Base-by-base conservation (phyloP, 805 yeast species). In the Lipomyces lipofer region DNA sequence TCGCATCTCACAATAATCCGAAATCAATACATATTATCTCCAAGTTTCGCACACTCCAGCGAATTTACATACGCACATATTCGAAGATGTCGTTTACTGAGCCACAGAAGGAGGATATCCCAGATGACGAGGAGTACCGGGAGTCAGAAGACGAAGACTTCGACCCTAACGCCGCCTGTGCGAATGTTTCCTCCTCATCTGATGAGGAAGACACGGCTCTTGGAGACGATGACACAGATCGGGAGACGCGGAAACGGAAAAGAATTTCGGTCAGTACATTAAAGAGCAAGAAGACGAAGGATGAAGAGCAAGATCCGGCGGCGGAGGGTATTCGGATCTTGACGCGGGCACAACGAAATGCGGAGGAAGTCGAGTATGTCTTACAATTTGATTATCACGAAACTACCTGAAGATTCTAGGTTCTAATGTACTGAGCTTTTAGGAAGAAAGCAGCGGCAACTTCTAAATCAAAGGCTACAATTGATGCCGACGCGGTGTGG, bases 101-200 rank as follows among this genome's bases (percentile, higher is more conserved):
- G 22, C 40, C 19, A n/a, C 40, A 36, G 40, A n/a, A 36, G 13
- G n/a, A 12, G 9, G 9, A 36, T n/a, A 3, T 42, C 17, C 45
- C 28, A 1, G 56, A 46, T 2, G 65, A 56, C 3, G 65, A 59
- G 5, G 66, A 63, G 13, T 63, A 63, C 43, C 42, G 39, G n/a
- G 65, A 63, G 42, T 63, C 66, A 1, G 64, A 63, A 43, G 66
- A 63, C 44, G 65, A 61, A 32, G 66, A 63, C 27, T 60, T 60
- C 42, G 58, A 62, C 19, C 60, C 63, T 6, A 40, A 50, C 29
- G 56, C 47, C 7, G 51, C 50, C 5, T 38, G 38, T 8, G 62
- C 57, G 17, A 48, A 30, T 22, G 51, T 43, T 7, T 17, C 25
- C 12, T 45, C 47, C 35, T 48, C 52, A 6, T 40, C 58, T 3